Conservation (phyloP, 768 basidiomycete genomes). For the Hygrophorus pudorinus region DNA sequence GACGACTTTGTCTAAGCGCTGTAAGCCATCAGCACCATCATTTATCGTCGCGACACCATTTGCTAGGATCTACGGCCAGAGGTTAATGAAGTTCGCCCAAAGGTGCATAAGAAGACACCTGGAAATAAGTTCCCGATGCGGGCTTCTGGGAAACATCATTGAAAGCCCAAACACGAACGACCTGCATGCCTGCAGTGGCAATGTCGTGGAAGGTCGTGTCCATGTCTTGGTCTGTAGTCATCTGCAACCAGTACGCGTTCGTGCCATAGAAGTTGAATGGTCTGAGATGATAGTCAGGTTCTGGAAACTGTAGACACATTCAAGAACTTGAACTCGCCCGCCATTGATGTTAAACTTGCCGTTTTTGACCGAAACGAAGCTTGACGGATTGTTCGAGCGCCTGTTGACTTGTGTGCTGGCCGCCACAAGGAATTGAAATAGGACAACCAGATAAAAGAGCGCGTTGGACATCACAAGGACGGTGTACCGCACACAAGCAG, state of each 20-base stretch:
- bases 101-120: not conserved
- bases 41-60: constrained; percentile 36
- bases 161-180: constrained; percentile 65
- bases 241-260: constrained; percentile 56
- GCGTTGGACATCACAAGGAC: too few relatives aligned
- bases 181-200: constrained; percentile 41
- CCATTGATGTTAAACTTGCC: too few relatives aligned
- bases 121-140: too few relatives aligned
- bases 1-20: constrained; percentile 34
- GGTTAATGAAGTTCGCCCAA: constrained; percentile 46
- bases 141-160: constrained; percentile 32
- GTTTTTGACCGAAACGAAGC: too few relatives aligned
- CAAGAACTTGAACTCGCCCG: too few relatives aligned
- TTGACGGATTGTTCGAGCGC: too few relatives aligned
- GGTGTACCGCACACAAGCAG: too few relatives aligned
- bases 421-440: too few relatives aligned
- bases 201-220: constrained; percentile 45
- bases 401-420: too few relatives aligned
- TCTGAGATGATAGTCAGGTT: too few relatives aligned
- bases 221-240: constrained; percentile 48
- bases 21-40: constrained; percentile 32
- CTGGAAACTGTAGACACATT: too few relatives aligned
- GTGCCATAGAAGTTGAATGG: constrained; percentile 31
- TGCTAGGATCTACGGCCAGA: constrained; percentile 52
- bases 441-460: too few relatives aligned